phyloP scores from a whole-genome alignment of 495 filamentous ascomycete genomes.

The Penicillium daleae region DNA sequence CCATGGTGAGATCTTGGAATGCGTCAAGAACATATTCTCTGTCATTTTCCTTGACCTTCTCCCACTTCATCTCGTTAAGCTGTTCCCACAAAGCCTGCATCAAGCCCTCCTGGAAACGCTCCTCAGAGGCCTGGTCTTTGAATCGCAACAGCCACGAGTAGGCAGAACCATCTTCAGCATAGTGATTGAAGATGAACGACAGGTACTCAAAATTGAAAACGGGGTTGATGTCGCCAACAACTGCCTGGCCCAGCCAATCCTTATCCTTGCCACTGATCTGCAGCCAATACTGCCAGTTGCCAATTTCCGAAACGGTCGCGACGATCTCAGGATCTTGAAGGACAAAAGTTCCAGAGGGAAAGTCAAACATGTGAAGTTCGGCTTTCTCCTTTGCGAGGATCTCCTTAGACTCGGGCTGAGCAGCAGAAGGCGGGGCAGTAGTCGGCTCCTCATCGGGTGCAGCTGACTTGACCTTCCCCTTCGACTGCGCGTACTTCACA shows the following conservation, averaged over 20 bases:
- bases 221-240: conserved; percentile 90
- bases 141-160: conserved; percentile 97
- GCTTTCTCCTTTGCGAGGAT: conserved; percentile 75
- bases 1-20: conserved; percentile 93
- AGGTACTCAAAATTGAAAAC: conserved; percentile 99
- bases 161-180: conserved; percentile 81
- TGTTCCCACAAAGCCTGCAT: conserved; percentile 98
- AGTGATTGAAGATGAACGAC: conserved; percentile 99
- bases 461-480: conserved; percentile 42
- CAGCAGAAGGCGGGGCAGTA: conserved; percentile 58
- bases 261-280: conserved; percentile 77
- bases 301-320: conserved; percentile 83
- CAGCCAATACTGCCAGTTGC: conserved; percentile 94
- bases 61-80: conserved; percentile 93
- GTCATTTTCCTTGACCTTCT: conserved; percentile 87
- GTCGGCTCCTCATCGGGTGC: conserved; percentile 34
- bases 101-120: conserved; percentile 89
- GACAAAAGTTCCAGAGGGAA: conserved; percentile 79
- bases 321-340: conserved; percentile 73
- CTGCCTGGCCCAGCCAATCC: conserved; percentile 86
- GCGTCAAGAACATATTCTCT: conserved; percentile 93
- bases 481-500: conserved; percentile 49
- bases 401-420: conserved; percentile 70
- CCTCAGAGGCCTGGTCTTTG: conserved; percentile 75
- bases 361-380: conserved; percentile 93